Evolutionary conservation across 306 rosid genomes (phyloP).

Genomic region (Delonix regia): DNA sequence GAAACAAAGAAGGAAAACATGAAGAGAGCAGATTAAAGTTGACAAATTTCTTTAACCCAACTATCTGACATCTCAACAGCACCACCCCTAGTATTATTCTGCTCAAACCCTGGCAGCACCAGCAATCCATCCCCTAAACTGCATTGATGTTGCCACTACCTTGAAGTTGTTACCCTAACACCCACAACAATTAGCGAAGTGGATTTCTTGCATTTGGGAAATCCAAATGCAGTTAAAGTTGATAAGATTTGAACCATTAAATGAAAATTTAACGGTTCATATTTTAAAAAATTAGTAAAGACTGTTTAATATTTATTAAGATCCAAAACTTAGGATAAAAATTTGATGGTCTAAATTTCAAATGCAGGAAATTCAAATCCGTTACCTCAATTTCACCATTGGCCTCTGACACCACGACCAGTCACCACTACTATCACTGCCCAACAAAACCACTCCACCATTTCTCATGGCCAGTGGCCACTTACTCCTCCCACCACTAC

Average conservation of each 20-base stretch:
- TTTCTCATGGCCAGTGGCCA: not conserved
- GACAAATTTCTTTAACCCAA: too few species aligned
- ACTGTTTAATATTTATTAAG: too few species aligned
- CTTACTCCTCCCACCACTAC: not conserved
- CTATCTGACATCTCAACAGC: too few species aligned
- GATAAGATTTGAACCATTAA: too few species aligned
- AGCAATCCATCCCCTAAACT: not conserved
- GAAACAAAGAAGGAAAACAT: not conserved
- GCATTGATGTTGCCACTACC: not conserved
- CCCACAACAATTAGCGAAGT: not conserved
- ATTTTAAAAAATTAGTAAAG: too few species aligned
- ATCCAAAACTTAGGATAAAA: too few species aligned
- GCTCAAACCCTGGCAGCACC: not conserved
- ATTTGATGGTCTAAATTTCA: too few species aligned
- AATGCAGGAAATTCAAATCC: too few species aligned
- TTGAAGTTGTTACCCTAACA: not conserved
- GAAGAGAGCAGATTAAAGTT: not conserved
- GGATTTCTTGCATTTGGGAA: too few species aligned
- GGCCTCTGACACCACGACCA: slow-evolving; percentile 1
- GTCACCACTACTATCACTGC: not conserved
- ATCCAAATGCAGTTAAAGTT: too few species aligned
- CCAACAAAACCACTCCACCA: not conserved
- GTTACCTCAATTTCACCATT: not conserved
- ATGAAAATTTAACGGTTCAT: too few species aligned
- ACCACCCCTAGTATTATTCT: too few species aligned